Evolutionary conservation across 257 asterid genomes (phyloP).

Genomic region (Salvia miltiorrhiza): DNA sequence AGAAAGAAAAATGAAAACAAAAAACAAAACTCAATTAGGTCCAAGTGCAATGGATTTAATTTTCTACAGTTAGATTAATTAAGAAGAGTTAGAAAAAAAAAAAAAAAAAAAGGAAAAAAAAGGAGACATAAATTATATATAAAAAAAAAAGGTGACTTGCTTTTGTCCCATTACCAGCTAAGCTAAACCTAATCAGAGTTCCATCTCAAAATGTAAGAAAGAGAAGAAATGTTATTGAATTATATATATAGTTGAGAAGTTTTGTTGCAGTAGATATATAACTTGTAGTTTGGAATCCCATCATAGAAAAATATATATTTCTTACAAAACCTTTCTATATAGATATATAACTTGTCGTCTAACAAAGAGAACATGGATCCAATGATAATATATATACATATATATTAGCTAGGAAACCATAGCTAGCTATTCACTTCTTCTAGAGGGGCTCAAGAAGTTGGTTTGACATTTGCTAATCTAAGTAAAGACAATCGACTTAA

Average conservation of each 20-base stretch:
- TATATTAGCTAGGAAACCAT: conserved; percentile 10
- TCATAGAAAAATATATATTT: conserved; percentile 23
- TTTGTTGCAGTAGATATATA: conserved; percentile 23
- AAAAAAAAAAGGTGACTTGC: not conserved
- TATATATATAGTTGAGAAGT: conserved; percentile 4
- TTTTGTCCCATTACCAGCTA: conserved; percentile 6
- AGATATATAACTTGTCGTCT: too few species aligned
- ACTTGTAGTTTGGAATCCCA: conserved; percentile 32
- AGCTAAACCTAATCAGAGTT: not conserved
- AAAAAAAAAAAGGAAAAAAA: not conserved
- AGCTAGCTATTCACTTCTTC: conserved; percentile 10
- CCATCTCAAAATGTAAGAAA: not conserved
- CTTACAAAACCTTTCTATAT: conserved; percentile 21
- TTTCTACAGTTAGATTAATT: not conserved
- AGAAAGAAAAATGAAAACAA: too few species aligned
- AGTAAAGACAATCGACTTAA: conserved; percentile 3
- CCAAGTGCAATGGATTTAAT: not conserved
- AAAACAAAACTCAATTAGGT: not conserved
- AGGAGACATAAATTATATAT: not conserved
- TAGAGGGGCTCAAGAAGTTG: conserved; percentile 49
- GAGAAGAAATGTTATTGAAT: conserved; percentile 6
- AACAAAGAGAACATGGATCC: conserved; percentile 18
- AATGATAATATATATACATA: conserved; percentile 22
- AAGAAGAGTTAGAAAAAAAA: not conserved
- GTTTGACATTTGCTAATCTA: conserved; percentile 34